Evolutionary conservation across 331 rosid species (phyloP), one percentile per base, ranked within the genome.

Genomic region (Cydonia oblonga): DNA sequence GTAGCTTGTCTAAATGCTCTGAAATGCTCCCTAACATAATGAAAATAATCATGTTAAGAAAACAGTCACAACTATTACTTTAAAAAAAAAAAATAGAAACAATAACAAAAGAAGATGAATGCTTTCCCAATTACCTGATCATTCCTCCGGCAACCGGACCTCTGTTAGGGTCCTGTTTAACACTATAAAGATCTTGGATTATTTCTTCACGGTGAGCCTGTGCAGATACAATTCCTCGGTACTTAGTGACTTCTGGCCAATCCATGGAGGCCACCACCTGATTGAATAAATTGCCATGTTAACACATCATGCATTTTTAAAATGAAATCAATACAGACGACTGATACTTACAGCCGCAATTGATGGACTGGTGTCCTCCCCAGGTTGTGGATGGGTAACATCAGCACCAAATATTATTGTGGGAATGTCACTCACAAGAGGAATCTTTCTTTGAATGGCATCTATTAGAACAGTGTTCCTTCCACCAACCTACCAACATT

Each of bases 191-290:
- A 80, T 95, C 99, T 19, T 81, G 84, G 1, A 95, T 95, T 0
- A 91, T 87, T 75, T 95, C 99, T 25, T 84, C 78, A 0, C 93
- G 82, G 22, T 83, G 96, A 5, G 3, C 0, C 61, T 95, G 99
- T 0, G 96, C 87, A 35, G 99, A 89, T n/a, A 88, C 78, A 19
- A 91, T 6, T 28, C 89, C 97, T 35, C 84, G 78, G 49, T 95
- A 95, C 70, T 69, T 90, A 0, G 91, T 84, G 2, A 89, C 74
- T 35, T 74, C 77, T 0, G 99, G 99, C 98, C 98, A 95, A 76
- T 95, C 99, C 90, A 88, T 88, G 2, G 97, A 95, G 3, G 92
- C 99, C 49, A 95, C 99, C 0, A 95, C 98, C 98, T 90, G 68
- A 61, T 29, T 42, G 65, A 20, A 63, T 64, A 28, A 54, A n/a